Conservation (phyloP, 352 stramenopile species). For the Pythium aquatile region DNA sequence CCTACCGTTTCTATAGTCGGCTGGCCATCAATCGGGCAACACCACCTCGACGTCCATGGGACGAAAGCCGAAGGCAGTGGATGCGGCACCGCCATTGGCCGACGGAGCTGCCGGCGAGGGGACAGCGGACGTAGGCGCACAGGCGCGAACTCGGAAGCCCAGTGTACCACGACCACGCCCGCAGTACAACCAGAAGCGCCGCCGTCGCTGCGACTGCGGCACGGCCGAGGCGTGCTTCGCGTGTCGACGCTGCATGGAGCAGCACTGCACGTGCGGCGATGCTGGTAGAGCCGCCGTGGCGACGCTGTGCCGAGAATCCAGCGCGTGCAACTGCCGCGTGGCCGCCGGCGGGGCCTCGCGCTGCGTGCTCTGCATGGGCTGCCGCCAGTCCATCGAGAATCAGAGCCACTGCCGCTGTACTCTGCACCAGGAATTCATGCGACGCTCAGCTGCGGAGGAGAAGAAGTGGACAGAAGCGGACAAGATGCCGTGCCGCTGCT, state of each 20-base stretch:
- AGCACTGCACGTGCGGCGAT: slow-evolving; percentile 54
- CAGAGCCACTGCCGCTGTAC: slow-evolving; percentile 64
- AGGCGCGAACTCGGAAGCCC: background rate
- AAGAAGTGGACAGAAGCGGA: background rate
- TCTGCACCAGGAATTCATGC: slow-evolving; percentile 32
- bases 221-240: slow-evolving; percentile 45
- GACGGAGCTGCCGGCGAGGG: background rate
- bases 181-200: slow-evolving; percentile 14
- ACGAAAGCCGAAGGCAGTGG: background rate
- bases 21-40: slow-evolving; percentile 7
- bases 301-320: slow-evolving; percentile 54
- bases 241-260: slow-evolving; percentile 58
- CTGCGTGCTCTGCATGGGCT: slow-evolving; percentile 61
- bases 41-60: background rate
- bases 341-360: slow-evolving; percentile 28
- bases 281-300: slow-evolving; percentile 19
- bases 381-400: slow-evolving; percentile 26
- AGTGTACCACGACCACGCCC: background rate
- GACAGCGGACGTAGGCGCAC: background rate
- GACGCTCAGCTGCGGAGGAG: background rate
- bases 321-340: slow-evolving; percentile 54
- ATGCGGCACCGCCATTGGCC: background rate
- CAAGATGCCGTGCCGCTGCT: slow-evolving; percentile 8
- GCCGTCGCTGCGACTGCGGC: slow-evolving; percentile 44
- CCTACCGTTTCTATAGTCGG: slow-evolving; percentile 20